A percentile compares a stretch with the other conserved stretches of the same genome.
Evolutionary conservation across 164 flowering plant species (phyloP).

Genomic region (Magnolia changhungtana): DNA sequence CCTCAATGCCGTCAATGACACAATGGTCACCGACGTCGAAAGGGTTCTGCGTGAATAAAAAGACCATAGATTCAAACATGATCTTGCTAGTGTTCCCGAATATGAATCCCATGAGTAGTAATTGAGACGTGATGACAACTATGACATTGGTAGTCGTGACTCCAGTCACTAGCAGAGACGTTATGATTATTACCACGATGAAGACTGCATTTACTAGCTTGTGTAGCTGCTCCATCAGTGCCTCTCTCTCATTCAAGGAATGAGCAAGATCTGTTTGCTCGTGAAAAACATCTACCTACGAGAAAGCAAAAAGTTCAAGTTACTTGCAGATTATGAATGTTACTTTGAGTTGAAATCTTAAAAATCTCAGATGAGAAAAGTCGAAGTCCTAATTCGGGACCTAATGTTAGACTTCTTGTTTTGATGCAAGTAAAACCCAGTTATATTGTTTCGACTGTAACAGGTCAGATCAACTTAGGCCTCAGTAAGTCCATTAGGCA

Average conservation of each 20-base stretch:
- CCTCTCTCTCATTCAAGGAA: conserved; percentile 56
- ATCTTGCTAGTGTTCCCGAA: conserved; percentile 49
- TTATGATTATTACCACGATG: conserved; percentile 29
- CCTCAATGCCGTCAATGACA: conserved; percentile 52
- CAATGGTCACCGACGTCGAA: conserved; percentile 66
- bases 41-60: conserved; percentile 59
- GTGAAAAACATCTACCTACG: conserved; percentile 40
- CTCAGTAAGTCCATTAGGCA: too few relatives aligned
- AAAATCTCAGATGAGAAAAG: too few relatives aligned
- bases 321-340: neutral
- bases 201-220: conserved; percentile 36
- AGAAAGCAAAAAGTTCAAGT: neutral
- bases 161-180: conserved; percentile 43
- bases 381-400: too few relatives aligned
- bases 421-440: too few relatives aligned
- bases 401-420: too few relatives aligned
- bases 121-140: conserved; percentile 38
- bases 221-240: conserved; percentile 55
- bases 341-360: neutral
- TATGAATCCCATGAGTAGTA: conserved; percentile 39
- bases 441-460: too few relatives aligned
- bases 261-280: conserved; percentile 48
- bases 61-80: conserved; percentile 52
- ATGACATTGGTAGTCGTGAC: conserved; percentile 41
- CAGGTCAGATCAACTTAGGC: too few relatives aligned